Percentiles rank a stretch among this genome's conserved stretches.
These are phyloP conservation scores for Chernovozyma aurita DNA, from an alignment of 1,139 yeast genomes.

Conservation along the genomic window DNA sequence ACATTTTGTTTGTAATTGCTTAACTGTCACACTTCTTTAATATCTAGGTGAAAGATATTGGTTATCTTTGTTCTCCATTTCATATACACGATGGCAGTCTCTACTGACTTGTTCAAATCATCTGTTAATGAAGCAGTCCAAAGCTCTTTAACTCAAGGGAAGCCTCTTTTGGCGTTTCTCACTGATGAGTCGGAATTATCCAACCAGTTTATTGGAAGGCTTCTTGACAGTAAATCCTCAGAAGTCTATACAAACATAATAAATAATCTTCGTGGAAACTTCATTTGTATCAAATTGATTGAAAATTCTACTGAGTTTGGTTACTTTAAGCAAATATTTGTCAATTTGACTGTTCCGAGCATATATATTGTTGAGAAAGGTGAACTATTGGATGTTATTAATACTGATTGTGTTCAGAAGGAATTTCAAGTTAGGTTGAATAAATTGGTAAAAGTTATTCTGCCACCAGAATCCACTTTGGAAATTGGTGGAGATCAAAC, in stretches of 20 bases:
- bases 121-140: constrained; percentile 42
- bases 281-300: constrained; percentile 41
- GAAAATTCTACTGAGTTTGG: constrained; percentile 44
- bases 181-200: constrained; percentile 18
- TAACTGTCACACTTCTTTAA: too few relatives aligned
- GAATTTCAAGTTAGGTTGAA: constrained; percentile 22
- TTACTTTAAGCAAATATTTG: constrained; percentile 48
- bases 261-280: constrained; percentile 13
- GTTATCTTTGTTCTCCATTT: too few relatives aligned
- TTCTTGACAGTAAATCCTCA: constrained; percentile 8
- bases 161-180: constrained; percentile 41
- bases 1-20: too few relatives aligned
- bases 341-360: constrained; percentile 42
- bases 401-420: constrained; percentile 20
- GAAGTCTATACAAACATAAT: constrained; percentile 6
- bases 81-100: neutral
- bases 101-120: constrained; percentile 14
- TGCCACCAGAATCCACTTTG: neutral
- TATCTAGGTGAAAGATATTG: too few relatives aligned
- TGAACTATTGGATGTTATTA: constrained; percentile 38
- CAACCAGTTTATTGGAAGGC: constrained; percentile 20
- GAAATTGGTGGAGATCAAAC: neutral
- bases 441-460: constrained; percentile 11
- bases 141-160: constrained; percentile 24
- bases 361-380: constrained; percentile 46